Evolutionary conservation across 1,139 yeast genomes (phyloP).

Genomic region (Sugiyamaella xylanicola): DNA sequence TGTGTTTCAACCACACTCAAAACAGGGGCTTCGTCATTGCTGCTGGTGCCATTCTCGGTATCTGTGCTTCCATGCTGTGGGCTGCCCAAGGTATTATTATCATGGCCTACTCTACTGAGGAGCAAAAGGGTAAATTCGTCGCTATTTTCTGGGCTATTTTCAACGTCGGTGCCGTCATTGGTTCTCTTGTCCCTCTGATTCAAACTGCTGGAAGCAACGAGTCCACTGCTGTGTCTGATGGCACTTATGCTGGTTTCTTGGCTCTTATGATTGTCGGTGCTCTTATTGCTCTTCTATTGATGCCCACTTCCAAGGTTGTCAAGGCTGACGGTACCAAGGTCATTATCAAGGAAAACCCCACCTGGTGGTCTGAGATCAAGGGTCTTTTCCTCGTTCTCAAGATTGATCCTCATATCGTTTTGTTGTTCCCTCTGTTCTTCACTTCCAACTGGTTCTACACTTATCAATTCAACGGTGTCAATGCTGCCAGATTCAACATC

Average conservation of each 20-base stretch:
- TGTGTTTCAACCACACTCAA: conserved; percentile 52
- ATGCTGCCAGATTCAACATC: conserved; percentile 58
- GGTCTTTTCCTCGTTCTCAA: conserved; percentile 48
- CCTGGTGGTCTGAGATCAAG: conserved; percentile 51
- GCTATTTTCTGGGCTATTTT: conserved; percentile 60
- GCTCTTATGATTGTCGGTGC: conserved; percentile 56
- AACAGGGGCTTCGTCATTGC: conserved; percentile 59
- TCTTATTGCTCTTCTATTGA: conserved; percentile 50
- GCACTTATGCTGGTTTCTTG: conserved; percentile 61
- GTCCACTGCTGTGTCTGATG: conserved; percentile 50
- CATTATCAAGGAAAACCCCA: conserved; percentile 50
- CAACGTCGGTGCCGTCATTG: conserved; percentile 62
- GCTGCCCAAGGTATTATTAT: conserved; percentile 62
- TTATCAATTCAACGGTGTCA: conserved; percentile 61
- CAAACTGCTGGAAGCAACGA: conserved; percentile 27
- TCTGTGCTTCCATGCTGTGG: conserved; percentile 61
- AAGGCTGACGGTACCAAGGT: conserved; percentile 57
- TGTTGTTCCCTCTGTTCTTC: conserved; percentile 62
- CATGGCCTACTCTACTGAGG: conserved; percentile 60
- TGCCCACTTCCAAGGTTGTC: conserved; percentile 56
- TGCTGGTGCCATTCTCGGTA: conserved; percentile 62
- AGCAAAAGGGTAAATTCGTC: conserved; percentile 55
- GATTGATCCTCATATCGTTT: conserved; percentile 49
- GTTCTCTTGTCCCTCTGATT: conserved; percentile 32
- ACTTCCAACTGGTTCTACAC: conserved; percentile 69